phyloP scores from a whole-genome alignment of 768 basidiomycete species.

The Rhizopogon salebrosus region DNA sequence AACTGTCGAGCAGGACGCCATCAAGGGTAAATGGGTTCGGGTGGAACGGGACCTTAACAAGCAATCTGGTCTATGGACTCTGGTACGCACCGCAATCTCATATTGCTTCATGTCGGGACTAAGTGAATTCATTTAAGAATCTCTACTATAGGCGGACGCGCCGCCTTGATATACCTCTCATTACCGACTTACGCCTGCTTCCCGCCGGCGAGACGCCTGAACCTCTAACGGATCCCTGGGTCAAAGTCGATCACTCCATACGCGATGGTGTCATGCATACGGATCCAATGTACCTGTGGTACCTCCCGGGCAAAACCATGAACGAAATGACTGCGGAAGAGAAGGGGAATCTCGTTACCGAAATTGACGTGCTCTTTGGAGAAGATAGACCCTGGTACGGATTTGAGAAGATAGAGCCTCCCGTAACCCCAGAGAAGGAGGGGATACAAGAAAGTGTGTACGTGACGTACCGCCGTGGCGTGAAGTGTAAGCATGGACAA shows the following conservation, averaged over 20 bases:
- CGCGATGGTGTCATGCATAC: conserved; percentile 56
- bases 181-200: conserved; percentile 68
- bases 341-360: conserved; percentile 68
- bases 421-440: conserved; percentile 42
- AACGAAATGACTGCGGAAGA: conserved; percentile 56
- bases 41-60: conserved; percentile 77
- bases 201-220: conserved; percentile 48
- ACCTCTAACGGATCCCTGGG: conserved; percentile 50
- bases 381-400: conserved; percentile 83
- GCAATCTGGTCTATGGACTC: conserved; percentile 52
- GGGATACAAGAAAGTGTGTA: conserved; percentile 48
- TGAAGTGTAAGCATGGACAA: conserved; percentile 52
- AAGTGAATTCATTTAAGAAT: conserved; percentile 31
- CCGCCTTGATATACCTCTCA: conserved; percentile 73
- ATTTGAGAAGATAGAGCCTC: conserved; percentile 65
- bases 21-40: conserved; percentile 85
- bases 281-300: conserved; percentile 72
- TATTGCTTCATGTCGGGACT: neutral
- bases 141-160: conserved; percentile 85
- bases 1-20: conserved; percentile 67
- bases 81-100: conserved; percentile 38
- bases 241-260: conserved; percentile 54
- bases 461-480: conserved; percentile 65
- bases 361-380: conserved; percentile 88
- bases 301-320: conserved; percentile 61